A percentile compares a stretch with the other conserved stretches of the same genome.
These are phyloP conservation scores for Thalassiosira hispida DNA, from an alignment of 352 stramenopile species.

Conservation along the genomic window DNA sequence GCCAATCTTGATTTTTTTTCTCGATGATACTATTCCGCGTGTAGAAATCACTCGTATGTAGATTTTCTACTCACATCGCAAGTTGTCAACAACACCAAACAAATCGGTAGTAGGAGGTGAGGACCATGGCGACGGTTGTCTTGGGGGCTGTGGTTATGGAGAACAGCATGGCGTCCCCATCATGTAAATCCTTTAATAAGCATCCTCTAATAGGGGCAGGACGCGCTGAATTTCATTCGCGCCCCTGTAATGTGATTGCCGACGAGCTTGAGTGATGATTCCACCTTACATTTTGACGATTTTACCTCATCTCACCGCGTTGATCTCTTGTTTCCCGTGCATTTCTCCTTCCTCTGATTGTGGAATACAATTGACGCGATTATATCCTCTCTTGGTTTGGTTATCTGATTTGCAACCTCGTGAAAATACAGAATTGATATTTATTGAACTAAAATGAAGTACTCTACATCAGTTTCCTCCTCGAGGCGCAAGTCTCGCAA, in stretches of 20 bases:
- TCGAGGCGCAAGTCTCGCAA: constrained; percentile 98
- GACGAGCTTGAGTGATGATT: no score
- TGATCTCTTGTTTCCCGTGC: no score
- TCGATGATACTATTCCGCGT: background rate
- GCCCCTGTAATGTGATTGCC: no score
- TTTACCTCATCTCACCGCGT: no score
- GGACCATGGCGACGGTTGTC: constrained; percentile 9
- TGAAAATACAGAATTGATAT: background rate
- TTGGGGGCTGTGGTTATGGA: no score
- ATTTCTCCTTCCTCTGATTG: no score
- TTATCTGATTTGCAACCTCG: background rate
- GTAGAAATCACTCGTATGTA: constrained; percentile 11
- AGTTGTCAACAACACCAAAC: background rate
- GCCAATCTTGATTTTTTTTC: no score
- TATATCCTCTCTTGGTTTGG: background rate
- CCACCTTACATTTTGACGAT: no score
- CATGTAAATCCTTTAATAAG: background rate
- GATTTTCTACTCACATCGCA: background rate
- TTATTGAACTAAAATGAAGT: constrained; percentile 78
- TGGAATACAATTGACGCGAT: no score
- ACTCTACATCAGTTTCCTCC: constrained; percentile 79
- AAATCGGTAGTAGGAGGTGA: constrained; percentile 2
- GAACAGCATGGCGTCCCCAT: background rate
- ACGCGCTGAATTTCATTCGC: no score
- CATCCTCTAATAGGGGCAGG: background rate